phyloP scores from a whole-genome alignment of 768 basidiomycete genomes.

The Tylopilus rubrobrunneus region DNA sequence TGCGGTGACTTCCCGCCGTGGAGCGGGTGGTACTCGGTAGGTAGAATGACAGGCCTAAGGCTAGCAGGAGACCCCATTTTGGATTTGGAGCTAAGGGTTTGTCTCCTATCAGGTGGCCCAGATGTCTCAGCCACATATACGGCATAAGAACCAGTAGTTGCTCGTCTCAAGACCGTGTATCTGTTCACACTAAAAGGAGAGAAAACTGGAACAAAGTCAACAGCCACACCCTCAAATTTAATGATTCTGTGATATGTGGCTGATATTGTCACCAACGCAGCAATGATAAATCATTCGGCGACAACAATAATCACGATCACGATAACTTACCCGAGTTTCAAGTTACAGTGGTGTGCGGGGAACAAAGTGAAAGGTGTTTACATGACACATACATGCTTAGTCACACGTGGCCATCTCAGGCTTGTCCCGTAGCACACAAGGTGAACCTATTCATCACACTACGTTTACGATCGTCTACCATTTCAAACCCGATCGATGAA shows the following conservation, averaged over 20 bases:
- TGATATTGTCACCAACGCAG: background rate
- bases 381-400: conserved; percentile 7
- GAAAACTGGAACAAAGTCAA: no score
- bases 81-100: background rate
- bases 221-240: background rate
- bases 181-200: no score
- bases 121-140: background rate
- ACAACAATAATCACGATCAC: background rate
- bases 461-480: background rate
- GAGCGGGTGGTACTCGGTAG: background rate
- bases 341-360: background rate
- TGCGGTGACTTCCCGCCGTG: no score
- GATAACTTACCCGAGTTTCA: background rate
- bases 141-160: background rate
- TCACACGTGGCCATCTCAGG: background rate
- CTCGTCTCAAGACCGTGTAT: background rate
- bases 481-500: conserved; percentile 45
- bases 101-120: background rate
- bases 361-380: background rate
- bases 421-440: no score
- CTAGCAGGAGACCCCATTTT: background rate
- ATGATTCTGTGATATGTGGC: background rate
- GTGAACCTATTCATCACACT: no score
- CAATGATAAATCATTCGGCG: background rate
- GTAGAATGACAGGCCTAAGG: conserved; percentile 5